Conservation (phyloP, 169 alveolate genomes). For the Plasmodium fragile region DNA sequence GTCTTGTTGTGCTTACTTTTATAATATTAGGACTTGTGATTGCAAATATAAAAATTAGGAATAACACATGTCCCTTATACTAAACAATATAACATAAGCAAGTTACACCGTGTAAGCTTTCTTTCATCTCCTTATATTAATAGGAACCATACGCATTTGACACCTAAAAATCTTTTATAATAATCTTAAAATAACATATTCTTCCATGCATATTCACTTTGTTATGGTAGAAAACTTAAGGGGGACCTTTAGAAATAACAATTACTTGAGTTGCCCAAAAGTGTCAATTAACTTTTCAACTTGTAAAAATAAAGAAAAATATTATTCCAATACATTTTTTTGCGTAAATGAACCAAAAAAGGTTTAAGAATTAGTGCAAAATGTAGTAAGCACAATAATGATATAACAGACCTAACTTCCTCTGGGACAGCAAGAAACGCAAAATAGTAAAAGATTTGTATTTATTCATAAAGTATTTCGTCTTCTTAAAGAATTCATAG, state of each 20-base stretch:
- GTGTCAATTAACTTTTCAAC: neutral
- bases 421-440: neutral
- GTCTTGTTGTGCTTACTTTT: neutral
- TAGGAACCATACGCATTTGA: neutral
- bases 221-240: neutral
- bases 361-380: neutral
- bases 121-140: neutral
- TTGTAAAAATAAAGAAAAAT: neutral
- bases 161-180: neutral
- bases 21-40: neutral
- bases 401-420: neutral
- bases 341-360: neutral
- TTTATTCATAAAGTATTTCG: neutral
- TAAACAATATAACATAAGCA: neutral
- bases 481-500: neutral
- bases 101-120: neutral
- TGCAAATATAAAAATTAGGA: neutral
- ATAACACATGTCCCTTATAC: neutral
- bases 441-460: slow-evolving; percentile 5
- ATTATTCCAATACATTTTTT: neutral
- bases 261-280: neutral
- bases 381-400: neutral
- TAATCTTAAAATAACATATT: neutral
- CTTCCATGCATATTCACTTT: neutral
- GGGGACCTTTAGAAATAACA: neutral